phyloP scores from a whole-genome alignment of 2,329 filamentous ascomycete genomes.

The Talaromyces sp. region DNA sequence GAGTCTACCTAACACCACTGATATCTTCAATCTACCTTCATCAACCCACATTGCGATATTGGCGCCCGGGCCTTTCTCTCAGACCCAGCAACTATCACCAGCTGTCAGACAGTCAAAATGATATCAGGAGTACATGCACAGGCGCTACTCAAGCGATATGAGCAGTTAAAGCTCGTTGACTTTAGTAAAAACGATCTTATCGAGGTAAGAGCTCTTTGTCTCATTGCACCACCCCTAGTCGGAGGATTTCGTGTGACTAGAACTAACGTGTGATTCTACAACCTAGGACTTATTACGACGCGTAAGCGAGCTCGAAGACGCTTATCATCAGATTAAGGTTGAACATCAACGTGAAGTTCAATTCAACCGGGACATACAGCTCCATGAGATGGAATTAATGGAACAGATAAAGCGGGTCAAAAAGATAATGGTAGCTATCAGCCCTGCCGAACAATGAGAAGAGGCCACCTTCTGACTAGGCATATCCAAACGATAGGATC shows the following conservation, averaged over 20 bases:
- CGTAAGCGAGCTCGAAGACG: constrained; percentile 43
- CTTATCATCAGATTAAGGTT: constrained; percentile 42
- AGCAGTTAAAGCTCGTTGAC: constrained; percentile 43
- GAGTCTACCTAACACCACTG: not conserved
- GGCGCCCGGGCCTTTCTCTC: constrained; percentile 13
- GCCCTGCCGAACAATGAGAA: not conserved
- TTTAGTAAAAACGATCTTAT: constrained; percentile 48
- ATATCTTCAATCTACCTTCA: constrained; percentile 6
- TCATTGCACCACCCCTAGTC: not conserved
- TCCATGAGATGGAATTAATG: constrained; percentile 47
- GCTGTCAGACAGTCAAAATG: constrained; percentile 7
- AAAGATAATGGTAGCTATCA: constrained; percentile 41
- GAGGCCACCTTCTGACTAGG: not conserved
- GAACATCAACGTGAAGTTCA: constrained; percentile 48
- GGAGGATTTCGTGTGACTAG: constrained; percentile 8
- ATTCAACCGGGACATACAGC: constrained; percentile 47
- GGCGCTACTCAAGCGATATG: constrained; percentile 42
- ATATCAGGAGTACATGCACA: constrained; percentile 32
- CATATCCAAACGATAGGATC: constrained; percentile 35
- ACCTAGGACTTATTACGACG: constrained; percentile 46
- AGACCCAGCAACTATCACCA: constrained; percentile 10
- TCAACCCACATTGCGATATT: constrained; percentile 7
- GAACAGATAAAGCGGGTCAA: constrained; percentile 45
- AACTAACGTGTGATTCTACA: constrained; percentile 21
- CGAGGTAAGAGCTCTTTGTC: constrained; percentile 35